Percentiles rank a stretch among this genome's conserved stretches.
Evolutionary conservation across 768 basidiomycete species (phyloP).

Genomic region (Roridomyces roridus): DNA sequence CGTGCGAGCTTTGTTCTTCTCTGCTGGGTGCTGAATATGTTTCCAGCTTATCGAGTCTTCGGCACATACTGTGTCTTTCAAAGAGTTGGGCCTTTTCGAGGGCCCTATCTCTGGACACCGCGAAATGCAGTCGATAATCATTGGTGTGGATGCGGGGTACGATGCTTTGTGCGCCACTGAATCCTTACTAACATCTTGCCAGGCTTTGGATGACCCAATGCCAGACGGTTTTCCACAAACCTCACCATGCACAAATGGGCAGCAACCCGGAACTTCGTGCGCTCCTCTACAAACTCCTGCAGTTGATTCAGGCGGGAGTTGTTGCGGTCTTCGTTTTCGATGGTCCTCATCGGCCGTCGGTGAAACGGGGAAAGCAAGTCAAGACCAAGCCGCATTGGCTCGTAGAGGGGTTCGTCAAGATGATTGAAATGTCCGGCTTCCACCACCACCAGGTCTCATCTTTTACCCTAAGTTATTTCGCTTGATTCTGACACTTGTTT

Average conservation of each 20-base stretch:
- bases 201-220: slow-evolving; percentile 20
- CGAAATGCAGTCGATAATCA: too few species aligned
- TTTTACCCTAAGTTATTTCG: too few species aligned
- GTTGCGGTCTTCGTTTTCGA: slow-evolving; percentile 57
- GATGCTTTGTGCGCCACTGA: too few species aligned
- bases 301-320: slow-evolving; percentile 42
- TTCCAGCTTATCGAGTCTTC: too few species aligned
- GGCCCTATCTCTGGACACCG: too few species aligned
- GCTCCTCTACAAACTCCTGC: slow-evolving; percentile 49
- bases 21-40: too few species aligned
- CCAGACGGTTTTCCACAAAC: slow-evolving; percentile 6
- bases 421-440: slow-evolving; percentile 52
- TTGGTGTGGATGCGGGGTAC: too few species aligned
- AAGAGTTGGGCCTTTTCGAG: too few species aligned
- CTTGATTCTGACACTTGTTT: not conserved
- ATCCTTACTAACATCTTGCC: too few species aligned
- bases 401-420: slow-evolving; percentile 27
- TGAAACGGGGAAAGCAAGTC: slow-evolving; percentile 45
- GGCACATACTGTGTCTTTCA: too few species aligned
- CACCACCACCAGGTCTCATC: slow-evolving; percentile 36
- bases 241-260: slow-evolving; percentile 33
- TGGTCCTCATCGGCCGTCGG: slow-evolving; percentile 46
- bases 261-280: slow-evolving; percentile 50
- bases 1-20: too few species aligned
- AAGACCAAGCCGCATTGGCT: slow-evolving; percentile 36